Evolutionary conservation across 257 asterid species (phyloP), one percentile per base, ranked within the genome.

Genomic region (Thymus quinquecostatus): DNA sequence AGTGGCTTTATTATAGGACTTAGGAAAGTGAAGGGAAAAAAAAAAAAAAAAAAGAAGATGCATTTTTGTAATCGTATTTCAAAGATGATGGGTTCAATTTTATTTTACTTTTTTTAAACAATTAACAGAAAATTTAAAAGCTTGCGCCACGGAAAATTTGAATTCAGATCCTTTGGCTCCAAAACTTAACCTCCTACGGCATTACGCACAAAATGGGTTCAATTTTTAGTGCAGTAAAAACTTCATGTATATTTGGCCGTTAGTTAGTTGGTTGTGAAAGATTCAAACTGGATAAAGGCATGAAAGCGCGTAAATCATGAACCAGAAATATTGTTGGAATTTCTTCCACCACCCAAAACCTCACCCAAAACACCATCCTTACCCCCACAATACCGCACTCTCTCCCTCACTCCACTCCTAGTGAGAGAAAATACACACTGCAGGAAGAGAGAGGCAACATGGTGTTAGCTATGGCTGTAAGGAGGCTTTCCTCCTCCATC

Each of bases 381-480:
- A 61, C 72, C 44, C 44, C 75, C 49, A 57, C 28, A n/a, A 58
- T 2, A 32, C 40, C 1, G 5, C 49, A 70, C 78, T 54, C 70
- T 47, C 79, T 62, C 67, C 75, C 58, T 47, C 29, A 60, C 72
- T 64, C 38, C 62, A 45, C 54, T 61, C 40, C 57, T 73, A 60
- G 78, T 77, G 67, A 21, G 72, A 75, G 55, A 38, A 62, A 8
- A 43, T 53, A 63, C 12, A 41, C 11, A 38, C 41, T 21, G 6
- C 41, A 34, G 38, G 4, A 3, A 34, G 38, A 21, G 29, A 30
- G n/a, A 70, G 44, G 49, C 14, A 73, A 84, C 69, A 92, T 90
- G 95, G 86, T 86, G n/a, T 6, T 88, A 88, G 90, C 97, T n/a
- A 84, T 87, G 89, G 98, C 92, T 60, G 70, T 90, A 40, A 79